Evolutionary conservation across 257 asterid species (phyloP).

Genomic region (Salvia miltiorrhiza): DNA sequence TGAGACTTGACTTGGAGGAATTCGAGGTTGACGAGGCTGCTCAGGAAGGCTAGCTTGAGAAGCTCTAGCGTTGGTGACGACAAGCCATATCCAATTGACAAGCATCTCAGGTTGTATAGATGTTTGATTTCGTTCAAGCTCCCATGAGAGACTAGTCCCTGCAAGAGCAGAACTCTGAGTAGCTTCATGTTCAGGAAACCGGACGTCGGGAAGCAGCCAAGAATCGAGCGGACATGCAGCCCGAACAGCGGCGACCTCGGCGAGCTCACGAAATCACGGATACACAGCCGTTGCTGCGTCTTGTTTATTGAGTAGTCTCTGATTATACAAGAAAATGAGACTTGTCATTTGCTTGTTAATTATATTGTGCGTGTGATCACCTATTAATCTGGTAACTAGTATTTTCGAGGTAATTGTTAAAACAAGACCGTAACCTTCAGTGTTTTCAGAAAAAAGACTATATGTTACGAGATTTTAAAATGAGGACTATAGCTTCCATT

Average conservation of each 20-base stretch:
- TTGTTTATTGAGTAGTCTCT: not conserved
- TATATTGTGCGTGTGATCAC: too few relatives aligned
- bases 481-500: too few relatives aligned
- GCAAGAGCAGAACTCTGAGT: conserved; percentile 13
- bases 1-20: conserved; percentile 1
- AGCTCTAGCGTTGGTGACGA: not conserved
- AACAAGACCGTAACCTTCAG: too few relatives aligned
- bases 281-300: not conserved
- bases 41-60: not conserved
- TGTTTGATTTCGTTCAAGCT: not conserved
- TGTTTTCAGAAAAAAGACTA: too few relatives aligned
- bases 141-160: not conserved
- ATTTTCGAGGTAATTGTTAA: too few relatives aligned
- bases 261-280: not conserved
- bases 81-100: not conserved
- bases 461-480: too few relatives aligned
- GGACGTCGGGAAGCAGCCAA: not conserved
- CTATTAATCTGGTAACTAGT: too few relatives aligned
- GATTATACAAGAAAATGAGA: not conserved
- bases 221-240: conserved; percentile 15
- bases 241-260: conserved; percentile 2
- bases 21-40: conserved; percentile 7
- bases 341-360: not conserved
- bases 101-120: not conserved
- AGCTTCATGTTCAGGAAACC: conserved; percentile 17